Conservation (phyloP, 257 asterid genomes). For the Solanum lycopersicoides region DNA sequence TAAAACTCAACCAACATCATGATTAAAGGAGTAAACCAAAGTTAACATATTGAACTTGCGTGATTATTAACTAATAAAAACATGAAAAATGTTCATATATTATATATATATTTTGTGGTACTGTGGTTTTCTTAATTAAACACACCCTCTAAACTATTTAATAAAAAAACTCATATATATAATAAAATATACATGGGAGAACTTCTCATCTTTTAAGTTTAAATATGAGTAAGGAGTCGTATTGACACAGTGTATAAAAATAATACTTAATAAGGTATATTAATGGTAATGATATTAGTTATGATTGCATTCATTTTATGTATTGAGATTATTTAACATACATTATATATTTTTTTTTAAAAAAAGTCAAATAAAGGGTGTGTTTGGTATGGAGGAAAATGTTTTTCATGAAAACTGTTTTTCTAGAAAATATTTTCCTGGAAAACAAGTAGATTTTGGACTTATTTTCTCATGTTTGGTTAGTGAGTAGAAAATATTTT, state of each 20-base stretch:
- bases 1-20: neutral
- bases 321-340: neutral
- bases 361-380: no score
- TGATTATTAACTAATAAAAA: neutral
- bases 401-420: no score
- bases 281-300: no score
- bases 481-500: no score
- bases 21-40: neutral
- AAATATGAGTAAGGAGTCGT: neutral
- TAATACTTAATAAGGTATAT: no score
- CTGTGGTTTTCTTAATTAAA: neutral
- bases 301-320: no score
- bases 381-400: no score
- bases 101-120: neutral
- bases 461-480: no score
- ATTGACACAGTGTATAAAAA: neutral
- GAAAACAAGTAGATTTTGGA: no score
- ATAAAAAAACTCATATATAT: neutral
- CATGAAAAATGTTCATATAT: neutral
- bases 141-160: neutral
- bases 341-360: no score
- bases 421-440: no score
- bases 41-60: neutral
- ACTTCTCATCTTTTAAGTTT: neutral
- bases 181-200: neutral